Conservation (phyloP, 2,329 filamentous ascomycete species). For the Arthrobotrys musiformis region DNA sequence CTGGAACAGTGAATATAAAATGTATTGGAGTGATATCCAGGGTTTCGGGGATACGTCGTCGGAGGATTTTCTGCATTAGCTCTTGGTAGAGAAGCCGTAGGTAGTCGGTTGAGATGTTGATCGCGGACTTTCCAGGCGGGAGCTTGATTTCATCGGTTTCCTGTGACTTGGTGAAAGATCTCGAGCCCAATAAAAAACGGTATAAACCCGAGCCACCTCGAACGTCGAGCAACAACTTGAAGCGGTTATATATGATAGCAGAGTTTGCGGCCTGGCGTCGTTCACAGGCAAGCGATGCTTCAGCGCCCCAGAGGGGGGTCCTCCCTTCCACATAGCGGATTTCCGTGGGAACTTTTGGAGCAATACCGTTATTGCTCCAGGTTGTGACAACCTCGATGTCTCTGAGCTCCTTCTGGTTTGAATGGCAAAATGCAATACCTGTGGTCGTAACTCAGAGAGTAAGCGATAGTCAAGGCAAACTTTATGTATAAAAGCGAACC, state of each 20-base stretch:
- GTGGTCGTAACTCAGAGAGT: not conserved
- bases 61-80: conserved; percentile 33
- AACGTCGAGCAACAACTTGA: conserved; percentile 56
- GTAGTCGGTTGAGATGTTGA: conserved; percentile 50
- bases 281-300: conserved; percentile 33
- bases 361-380: conserved; percentile 47
- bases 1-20: conserved; percentile 56
- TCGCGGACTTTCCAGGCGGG: conserved; percentile 34
- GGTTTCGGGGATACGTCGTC: conserved; percentile 20
- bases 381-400: conserved; percentile 49
- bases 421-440: conserved; percentile 44
- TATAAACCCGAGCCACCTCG: not conserved
- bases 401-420: conserved; percentile 8
- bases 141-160: conserved; percentile 29
- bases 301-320: conserved; percentile 7
- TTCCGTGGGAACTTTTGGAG: conserved; percentile 54
- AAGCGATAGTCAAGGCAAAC: not conserved
- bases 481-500: not conserved
- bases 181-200: not conserved
- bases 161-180: not conserved
- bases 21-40: conserved; percentile 55
- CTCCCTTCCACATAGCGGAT: conserved; percentile 43
- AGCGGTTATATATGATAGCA: conserved; percentile 34
- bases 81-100: conserved; percentile 46
- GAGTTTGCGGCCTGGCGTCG: not conserved